Evolutionary conservation across 2,329 filamentous ascomycete species (phyloP).

Genomic region (Penicillium sp.): DNA sequence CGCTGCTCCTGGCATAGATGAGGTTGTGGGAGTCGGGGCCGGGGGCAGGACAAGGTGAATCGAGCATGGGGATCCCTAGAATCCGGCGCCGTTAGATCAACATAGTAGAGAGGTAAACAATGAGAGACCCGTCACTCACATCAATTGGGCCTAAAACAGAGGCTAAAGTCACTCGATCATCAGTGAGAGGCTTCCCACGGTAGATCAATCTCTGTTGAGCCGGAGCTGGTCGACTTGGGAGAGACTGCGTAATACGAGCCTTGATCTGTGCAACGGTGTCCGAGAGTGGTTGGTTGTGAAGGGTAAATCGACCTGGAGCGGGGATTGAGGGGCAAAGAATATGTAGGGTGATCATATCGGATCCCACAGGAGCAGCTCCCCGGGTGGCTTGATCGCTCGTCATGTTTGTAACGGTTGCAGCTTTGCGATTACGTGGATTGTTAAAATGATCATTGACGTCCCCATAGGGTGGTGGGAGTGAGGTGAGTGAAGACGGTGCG

Average conservation of each 20-base stretch:
- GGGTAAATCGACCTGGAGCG: slow-evolving; percentile 41
- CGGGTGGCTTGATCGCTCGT: background rate
- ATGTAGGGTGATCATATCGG: slow-evolving; percentile 35
- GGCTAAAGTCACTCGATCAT: slow-evolving; percentile 53
- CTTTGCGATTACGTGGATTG: background rate
- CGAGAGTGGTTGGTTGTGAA: slow-evolving; percentile 40
- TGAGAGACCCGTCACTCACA: slow-evolving; percentile 42
- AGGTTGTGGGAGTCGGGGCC: background rate
- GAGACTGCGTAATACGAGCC: slow-evolving; percentile 52
- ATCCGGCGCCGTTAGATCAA: background rate
- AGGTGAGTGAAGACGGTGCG: background rate
- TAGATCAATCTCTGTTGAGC: slow-evolving; percentile 63
- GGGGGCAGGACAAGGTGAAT: slow-evolving; percentile 51
- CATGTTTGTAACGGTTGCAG: background rate
- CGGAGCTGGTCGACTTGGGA: slow-evolving; percentile 52
- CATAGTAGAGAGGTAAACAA: background rate
- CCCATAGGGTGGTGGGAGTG: background rate
- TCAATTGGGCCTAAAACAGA: slow-evolving; percentile 56
- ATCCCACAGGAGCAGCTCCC: background rate
- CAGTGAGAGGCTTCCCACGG: slow-evolving; percentile 56
- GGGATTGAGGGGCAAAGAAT: slow-evolving; percentile 48
- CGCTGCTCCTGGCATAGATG: background rate
- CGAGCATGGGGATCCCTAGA: slow-evolving; percentile 23
- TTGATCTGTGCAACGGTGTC: slow-evolving; percentile 60
- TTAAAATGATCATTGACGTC: background rate